Base-by-base conservation (phyloP, 1,284 basidiomycete genomes). In the Ceratobasidium sp. region DNA sequence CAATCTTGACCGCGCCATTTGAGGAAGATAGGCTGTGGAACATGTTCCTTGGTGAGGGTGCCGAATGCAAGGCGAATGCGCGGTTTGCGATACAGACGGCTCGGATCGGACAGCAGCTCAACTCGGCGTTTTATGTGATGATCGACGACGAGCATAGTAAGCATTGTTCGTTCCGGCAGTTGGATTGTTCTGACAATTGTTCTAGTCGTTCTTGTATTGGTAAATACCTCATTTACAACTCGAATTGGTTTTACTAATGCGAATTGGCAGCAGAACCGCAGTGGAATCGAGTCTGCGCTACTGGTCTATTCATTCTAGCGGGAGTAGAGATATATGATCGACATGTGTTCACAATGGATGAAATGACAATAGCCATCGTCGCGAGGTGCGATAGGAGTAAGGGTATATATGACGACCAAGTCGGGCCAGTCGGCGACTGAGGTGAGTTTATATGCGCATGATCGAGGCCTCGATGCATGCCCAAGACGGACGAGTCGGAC, bases 141-240 rank as follows among this genome's bases (percentile, higher is more conserved):
- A 51, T 71, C 43, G 57, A 61, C 37, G 69, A 71, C 43, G 69
- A 71, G 37, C 69, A 71, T 51, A 29, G 69, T 71, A 56, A 46
- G 69, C 32, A 5, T 51, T 73, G 43, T 51, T 25, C 34, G 25
- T 15, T 59, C 22, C 19, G 5, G 56, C 19, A 51, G 43, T 46
- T 66, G 29, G 3, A 29, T 51, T 49, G 6, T 49, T n/a, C 25
- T 62, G 25, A 62, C 19, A 34, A 2, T 19, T 40, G 22, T 46
- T 64, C 25, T 32, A 73, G 70, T 73, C 46, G 56, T 73, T 1
- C 17, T 73, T 1, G 70, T 64, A 29, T 34, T 29, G 44, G 70
- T 73, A 40, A 49, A 17, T 64, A 13, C 0, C 15, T 15, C 34
- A 7, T 4, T 34, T 8, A 22, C 32, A 34, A n/a, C 7, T n/a